Evolutionary conservation across 768 basidiomycete species (phyloP).

Genomic region (Kwoniella sp.): DNA sequence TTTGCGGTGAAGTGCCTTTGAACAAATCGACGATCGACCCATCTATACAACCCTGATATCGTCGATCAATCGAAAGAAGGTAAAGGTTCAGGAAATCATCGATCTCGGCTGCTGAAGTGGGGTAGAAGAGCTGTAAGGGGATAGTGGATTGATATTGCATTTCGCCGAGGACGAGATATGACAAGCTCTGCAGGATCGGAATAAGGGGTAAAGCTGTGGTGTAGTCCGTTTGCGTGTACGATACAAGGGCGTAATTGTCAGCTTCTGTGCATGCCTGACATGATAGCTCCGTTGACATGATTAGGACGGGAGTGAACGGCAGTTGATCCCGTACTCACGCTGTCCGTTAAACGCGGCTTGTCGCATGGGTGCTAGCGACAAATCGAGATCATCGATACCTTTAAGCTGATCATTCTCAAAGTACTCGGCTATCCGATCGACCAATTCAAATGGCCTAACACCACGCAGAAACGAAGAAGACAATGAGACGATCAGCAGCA

Average conservation of each 20-base stretch:
- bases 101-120: not conserved
- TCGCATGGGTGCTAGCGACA: slow-evolving; percentile 27
- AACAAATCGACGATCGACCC: not conserved
- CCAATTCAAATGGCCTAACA: slow-evolving; percentile 10
- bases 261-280: too few species aligned
- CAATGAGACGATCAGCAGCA: too few species aligned
- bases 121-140: slow-evolving; percentile 5
- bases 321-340: slow-evolving; percentile 18
- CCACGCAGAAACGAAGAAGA: too few species aligned
- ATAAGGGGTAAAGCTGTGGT: slow-evolving; percentile 26
- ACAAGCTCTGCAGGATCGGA: slow-evolving; percentile 19
- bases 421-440: slow-evolving; percentile 29
- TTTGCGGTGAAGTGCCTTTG: not conserved
- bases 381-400: slow-evolving; percentile 33
- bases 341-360: slow-evolving; percentile 22
- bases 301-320: not conserved
- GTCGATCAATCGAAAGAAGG: not conserved
- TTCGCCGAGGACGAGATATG: slow-evolving; percentile 31
- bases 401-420: slow-evolving; percentile 27
- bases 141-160: slow-evolving; percentile 11
- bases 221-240: too few species aligned
- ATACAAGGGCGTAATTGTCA: too few species aligned
- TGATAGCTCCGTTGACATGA: not conserved
- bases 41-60: slow-evolving; percentile 4
- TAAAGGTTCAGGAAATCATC: not conserved